Base-by-base conservation (phyloP, 139 green algal genomes). In the Chlamydomonas asymmetrica region DNA sequence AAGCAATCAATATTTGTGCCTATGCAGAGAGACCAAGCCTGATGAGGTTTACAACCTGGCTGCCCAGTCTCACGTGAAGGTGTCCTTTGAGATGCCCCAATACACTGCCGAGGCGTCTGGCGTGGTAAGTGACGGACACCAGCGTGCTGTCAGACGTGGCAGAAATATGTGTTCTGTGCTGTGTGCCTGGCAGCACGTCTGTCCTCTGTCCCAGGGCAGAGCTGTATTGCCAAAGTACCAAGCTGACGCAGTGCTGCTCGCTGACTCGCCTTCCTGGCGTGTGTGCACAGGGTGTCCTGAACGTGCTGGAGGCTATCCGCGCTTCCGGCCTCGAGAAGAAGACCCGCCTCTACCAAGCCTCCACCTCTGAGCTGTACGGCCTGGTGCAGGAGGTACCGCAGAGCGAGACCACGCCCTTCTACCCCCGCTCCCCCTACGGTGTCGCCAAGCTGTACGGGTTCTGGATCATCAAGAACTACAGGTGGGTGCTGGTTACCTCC, bases 21-120 rank as follows among this genome's bases (percentile, higher is more conserved):
- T n/a, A n/a, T 22, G 29, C 66, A 79, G 79, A 32, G 27, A 76
- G 22, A 82, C 81, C 25, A 45, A 84, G 71, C 90, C 89, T 10
- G 66, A 89, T 52, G 91, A 95, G 73, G 82, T 95, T 29, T 95
- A 94, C 84, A 94, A 95, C 73, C 78, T 95, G n/a, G 91, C 76
- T 9, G 91, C 91, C n/a, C 83, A 91, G 75, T 89, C 78, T 56
- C 87, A 94, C 76, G 90, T 94, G 35, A 70, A 80, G 37, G 87
- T 94, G 1, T 94, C 88, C n/a, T 95, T 94, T 72, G 70, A 94
- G 69, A 85, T 82, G 52, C 87, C 91, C 18, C 75, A 91, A 82
- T 92, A 90, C 78, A 94, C 90, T n/a, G 87, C 85, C 3, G 83
- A 91, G 50, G 86, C 87, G 0, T 76, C 83, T 37, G 90, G 80